Evolutionary conservation across 768 basidiomycete species (phyloP), one percentile per base, ranked within the genome.

Genomic region (Polyporus arcularius): DNA sequence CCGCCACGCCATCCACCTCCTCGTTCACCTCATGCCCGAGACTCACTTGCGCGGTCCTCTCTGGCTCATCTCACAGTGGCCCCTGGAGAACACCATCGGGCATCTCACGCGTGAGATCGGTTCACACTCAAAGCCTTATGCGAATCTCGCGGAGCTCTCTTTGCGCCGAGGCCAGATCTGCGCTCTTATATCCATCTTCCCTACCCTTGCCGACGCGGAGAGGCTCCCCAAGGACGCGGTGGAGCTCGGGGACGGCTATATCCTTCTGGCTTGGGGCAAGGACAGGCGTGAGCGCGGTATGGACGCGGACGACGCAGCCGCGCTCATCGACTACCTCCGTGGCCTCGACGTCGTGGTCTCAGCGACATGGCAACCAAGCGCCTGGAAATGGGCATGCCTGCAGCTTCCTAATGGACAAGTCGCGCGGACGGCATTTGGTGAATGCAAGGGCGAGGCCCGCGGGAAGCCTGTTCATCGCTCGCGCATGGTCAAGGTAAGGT

Each of bases 1-100:
- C 9, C 69, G 67, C 1, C 77, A 61, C 30, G 63, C 70, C 51
- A 60, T 78, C 28, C 76, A 78, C 58, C 52, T 60, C 0, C 52
- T 76, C 15, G 35, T 67, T 2, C 78, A 79, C 51, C 21, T 69
- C n/a, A 62, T 59, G 7, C 53, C 61, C 0, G 73, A 79, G 48
- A 62, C 53, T 2, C 1, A 38, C 12, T 38, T 68, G 51, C 18
- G 59, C 15, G 67, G 71, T 67, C 67, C 66, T 8, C 39, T 38
- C 4, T 26, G 11, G 0, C 28, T 45, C 26, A 39, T 30, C 11
- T 35, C 61, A 1, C 71, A 72, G 40, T 70, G 63, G 61, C 48
- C 63, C 4, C 62, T 72, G 53, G 71, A 71, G 57, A 50, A 67
- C 2, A 49, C 49, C 1, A 73, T 73, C 14, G 71, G 71, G 14